phyloP scores from a whole-genome alignment of 140 eudicot species.

The Bidens hawaiensis region DNA sequence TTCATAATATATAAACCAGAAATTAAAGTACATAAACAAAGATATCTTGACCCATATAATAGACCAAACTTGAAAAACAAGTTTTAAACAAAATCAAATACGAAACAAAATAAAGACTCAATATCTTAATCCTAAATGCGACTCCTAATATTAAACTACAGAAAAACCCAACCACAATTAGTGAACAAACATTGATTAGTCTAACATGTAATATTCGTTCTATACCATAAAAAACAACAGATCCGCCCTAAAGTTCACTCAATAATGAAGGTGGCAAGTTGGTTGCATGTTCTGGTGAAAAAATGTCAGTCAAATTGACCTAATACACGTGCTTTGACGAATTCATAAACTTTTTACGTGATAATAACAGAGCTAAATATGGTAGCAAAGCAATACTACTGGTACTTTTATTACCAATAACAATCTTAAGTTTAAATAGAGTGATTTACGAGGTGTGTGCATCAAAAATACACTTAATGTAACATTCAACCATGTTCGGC shows the following conservation, averaged over 20 bases:
- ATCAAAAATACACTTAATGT: background rate
- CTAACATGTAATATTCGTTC: background rate
- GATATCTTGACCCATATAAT: too few species aligned
- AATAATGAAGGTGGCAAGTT: background rate
- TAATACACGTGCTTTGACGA: background rate
- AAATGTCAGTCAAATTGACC: background rate
- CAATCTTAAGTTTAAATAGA: background rate
- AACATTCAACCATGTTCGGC: background rate
- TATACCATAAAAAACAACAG: background rate
- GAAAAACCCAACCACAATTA: too few species aligned
- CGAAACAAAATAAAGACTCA: too few species aligned
- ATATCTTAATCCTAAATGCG: too few species aligned
- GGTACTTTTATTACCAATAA: background rate
- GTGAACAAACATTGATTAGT: too few species aligned
- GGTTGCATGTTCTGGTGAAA: constrained; percentile 2
- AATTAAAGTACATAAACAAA: too few species aligned
- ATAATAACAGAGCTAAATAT: background rate
- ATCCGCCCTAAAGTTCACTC: constrained; percentile 7
- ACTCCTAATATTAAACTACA: too few species aligned
- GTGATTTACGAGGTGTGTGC: background rate
- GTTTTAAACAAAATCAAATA: too few species aligned
- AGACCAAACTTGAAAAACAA: too few species aligned
- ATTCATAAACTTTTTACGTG: background rate
- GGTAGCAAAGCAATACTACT: background rate
- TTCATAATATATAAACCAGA: too few species aligned